phyloP scores from a whole-genome alignment of 495 filamentous ascomycete species.

The Friedmanniomyces endolithicus region DNA sequence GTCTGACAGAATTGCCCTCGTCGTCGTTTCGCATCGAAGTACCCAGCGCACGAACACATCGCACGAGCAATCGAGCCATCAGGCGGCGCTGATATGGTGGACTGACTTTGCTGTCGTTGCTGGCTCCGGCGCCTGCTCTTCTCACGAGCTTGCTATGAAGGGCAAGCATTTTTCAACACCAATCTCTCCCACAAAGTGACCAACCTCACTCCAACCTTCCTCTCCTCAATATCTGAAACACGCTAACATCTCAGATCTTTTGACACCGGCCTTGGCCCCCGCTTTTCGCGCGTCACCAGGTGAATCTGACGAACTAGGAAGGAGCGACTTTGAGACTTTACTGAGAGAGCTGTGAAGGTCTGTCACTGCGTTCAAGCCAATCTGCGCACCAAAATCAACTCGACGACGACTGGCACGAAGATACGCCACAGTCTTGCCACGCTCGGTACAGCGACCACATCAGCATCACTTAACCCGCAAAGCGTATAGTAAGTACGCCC shows the following conservation, averaged over 20 bases:
- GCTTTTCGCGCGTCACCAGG: not conserved
- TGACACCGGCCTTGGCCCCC: not conserved
- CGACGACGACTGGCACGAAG: too few species aligned
- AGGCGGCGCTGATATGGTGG: not conserved
- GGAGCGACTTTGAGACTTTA: not conserved
- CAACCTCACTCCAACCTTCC: not conserved
- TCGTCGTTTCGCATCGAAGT: not conserved
- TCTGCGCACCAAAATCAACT: not conserved
- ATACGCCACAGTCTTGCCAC: too few species aligned
- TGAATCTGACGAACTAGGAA: not conserved
- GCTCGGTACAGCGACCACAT: not conserved
- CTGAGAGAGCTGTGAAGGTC: not conserved
- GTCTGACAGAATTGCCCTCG: not conserved
- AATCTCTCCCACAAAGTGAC: not conserved
- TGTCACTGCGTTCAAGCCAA: not conserved
- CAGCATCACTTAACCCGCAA: not conserved
- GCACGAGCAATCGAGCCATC: not conserved
- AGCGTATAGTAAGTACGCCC: not conserved
- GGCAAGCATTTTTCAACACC: not conserved
- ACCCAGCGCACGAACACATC: not conserved
- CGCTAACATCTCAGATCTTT: not conserved
- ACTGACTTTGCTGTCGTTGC: not conserved
- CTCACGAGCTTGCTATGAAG: constrained; percentile 1
- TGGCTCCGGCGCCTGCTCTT: not conserved
- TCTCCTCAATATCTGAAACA: not conserved